Conservation (phyloP, 805 yeast species). For the Saccharomycopsis capsularis region DNA sequence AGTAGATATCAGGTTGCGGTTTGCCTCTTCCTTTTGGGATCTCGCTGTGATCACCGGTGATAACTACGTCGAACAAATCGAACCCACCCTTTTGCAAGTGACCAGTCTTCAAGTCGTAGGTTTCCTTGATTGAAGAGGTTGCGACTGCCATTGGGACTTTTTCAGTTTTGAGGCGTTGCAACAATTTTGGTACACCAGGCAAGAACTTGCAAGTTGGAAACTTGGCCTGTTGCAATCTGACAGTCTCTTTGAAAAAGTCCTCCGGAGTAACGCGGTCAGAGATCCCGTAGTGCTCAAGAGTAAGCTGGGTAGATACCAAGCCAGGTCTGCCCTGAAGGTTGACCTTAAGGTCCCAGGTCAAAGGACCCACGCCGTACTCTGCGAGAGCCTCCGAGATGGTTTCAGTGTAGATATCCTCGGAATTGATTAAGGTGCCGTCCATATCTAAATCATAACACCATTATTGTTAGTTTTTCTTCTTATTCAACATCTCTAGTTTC, state of each 20-base stretch:
- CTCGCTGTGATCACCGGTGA: constrained; percentile 85
- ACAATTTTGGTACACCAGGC: constrained; percentile 78
- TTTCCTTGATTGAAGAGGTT: constrained; percentile 65
- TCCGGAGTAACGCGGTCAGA: constrained; percentile 52
- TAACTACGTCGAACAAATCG: constrained; percentile 52
- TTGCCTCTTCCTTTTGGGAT: constrained; percentile 84
- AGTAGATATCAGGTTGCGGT: constrained; percentile 93
- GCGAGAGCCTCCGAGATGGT: constrained; percentile 62
- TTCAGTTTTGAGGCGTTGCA: constrained; percentile 43
- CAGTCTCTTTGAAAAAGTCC: constrained; percentile 48
- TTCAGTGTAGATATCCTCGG: constrained; percentile 86
- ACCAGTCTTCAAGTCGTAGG: constrained; percentile 63
- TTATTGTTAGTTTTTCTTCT: neutral
- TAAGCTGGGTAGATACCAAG: constrained; percentile 54
- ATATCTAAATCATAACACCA: constrained; percentile 44
- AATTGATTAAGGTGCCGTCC: constrained; percentile 92
- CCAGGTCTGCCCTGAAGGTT: constrained; percentile 91
- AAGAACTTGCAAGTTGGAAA: constrained; percentile 66
- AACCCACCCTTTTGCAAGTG: constrained; percentile 57
- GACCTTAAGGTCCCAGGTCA: constrained; percentile 87
- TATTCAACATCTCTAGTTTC: neutral
- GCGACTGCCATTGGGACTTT: constrained; percentile 82
- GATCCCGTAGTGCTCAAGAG: constrained; percentile 62
- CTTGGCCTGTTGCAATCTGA: constrained; percentile 39
- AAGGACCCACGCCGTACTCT: constrained; percentile 65